Evolutionary conservation across 495 filamentous ascomycete species (phyloP).

Genomic region (Talaromyces adpressus): DNA sequence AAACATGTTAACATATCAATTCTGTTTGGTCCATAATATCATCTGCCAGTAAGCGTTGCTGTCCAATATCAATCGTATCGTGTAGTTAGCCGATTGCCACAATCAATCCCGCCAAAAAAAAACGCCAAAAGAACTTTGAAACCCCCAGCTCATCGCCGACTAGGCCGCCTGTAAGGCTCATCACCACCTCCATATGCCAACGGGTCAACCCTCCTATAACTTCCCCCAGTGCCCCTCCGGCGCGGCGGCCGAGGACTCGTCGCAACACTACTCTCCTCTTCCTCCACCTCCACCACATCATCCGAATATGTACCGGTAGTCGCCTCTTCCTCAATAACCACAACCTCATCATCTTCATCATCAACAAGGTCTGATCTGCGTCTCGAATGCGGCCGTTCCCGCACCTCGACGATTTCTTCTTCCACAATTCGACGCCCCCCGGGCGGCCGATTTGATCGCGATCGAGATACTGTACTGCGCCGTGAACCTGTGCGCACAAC

Average conservation of each 20-base stretch:
- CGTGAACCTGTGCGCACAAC: slow-evolving; percentile 18
- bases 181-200: slow-evolving; percentile 25
- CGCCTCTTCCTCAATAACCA: slow-evolving; percentile 37
- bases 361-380: slow-evolving; percentile 12
- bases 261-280: slow-evolving; percentile 6
- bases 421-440: slow-evolving; percentile 20
- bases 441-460: slow-evolving; percentile 20
- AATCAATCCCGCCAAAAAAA: background rate
- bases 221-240: slow-evolving; percentile 11
- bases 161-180: slow-evolving; percentile 10
- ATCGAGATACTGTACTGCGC: slow-evolving; percentile 11
- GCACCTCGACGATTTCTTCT: slow-evolving; percentile 19
- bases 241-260: slow-evolving; percentile 8
- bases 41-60: background rate
- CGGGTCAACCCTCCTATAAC: slow-evolving; percentile 27
- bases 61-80: background rate
- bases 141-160: background rate
- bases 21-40: background rate
- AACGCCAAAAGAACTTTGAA: background rate
- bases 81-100: background rate
- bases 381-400: slow-evolving; percentile 14
- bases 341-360: slow-evolving; percentile 24
- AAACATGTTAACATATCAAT: background rate
- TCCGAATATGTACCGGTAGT: slow-evolving; percentile 13
- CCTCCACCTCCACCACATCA: slow-evolving; percentile 11